These are phyloP conservation scores for Lichtheimia corymbifera DNA, from an alignment of 371 early-diverging fungal species.

Conservation along the genomic window DNA sequence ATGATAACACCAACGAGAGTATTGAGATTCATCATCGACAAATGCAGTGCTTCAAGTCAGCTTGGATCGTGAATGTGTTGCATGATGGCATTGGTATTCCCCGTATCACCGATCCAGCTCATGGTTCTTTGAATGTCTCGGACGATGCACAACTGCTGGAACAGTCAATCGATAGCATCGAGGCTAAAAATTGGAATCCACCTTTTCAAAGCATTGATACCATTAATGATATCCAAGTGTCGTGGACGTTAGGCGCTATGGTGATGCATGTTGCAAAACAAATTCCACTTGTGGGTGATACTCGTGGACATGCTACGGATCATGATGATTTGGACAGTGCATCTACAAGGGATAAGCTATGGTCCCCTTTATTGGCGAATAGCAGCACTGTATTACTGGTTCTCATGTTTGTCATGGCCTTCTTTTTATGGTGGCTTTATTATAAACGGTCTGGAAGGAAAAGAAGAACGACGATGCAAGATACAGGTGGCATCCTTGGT, in stretches of 20 bases:
- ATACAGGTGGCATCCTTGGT: neutral
- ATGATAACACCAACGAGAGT: conserved; percentile 25
- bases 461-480: neutral
- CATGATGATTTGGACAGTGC: conserved; percentile 25
- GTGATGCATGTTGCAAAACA: conserved; percentile 60
- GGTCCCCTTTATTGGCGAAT: no score
- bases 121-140: conserved; percentile 29
- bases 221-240: conserved; percentile 77
- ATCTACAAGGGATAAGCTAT: no score
- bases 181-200: conserved; percentile 51
- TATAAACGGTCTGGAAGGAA: no score
- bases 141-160: conserved; percentile 48
- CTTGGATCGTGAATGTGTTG: conserved; percentile 88
- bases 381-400: neutral
- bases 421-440: neutral
- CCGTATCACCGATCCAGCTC: conserved; percentile 44
- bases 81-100: conserved; percentile 91
- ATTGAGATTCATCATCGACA: conserved; percentile 61
- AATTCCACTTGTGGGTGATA: conserved; percentile 39
- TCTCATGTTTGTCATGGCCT: neutral
- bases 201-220: conserved; percentile 79
- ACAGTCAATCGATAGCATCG: conserved; percentile 55
- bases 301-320: conserved; percentile 37
- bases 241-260: conserved; percentile 94
- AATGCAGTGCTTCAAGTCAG: conserved; percentile 92